Evolutionary conservation across 805 yeast genomes (phyloP), one percentile per base, ranked within the genome.

Genomic region (Ogataea salicorniae): DNA sequence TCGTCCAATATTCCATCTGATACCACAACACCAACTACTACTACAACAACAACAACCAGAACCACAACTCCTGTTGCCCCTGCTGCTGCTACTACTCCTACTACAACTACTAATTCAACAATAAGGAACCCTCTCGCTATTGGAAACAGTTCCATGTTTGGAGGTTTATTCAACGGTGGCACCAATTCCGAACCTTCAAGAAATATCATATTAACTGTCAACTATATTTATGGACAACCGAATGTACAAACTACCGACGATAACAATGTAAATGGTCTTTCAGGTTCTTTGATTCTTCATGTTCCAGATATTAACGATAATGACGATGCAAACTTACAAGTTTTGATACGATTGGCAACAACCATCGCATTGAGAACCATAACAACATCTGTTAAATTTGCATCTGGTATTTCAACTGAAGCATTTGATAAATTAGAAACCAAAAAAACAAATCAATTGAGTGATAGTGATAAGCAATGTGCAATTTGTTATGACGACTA

Each of bases 341-440:
- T 77, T 34, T 71, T 84, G 46, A 77, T 85, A 13, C 70, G 83
- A 26, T 65, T 84, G 47, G 89, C 90, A 2, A 83, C 91, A 0
- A 80, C 81, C 23, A 74, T 84, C 63, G 90, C 90, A 1, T 72
- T 83, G 61, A 69, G 83, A 37, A 80, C 87, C 15, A 77, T 84
- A 35, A 72, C 79, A 4, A 73, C 76, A 18, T 72, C 76, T 37
- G 67, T 75, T 31, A 70, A 74, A 47, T 72, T 71, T 46, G 69
- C 73, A 17, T 70, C 74, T 35, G 87, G 88, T 9, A 70, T 83
- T 4, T 68, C 83, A 0, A 62, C 71, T 20, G 76, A 76, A 23
- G 70, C 69, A 33, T 83, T 84, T 64, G 76, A 76, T 33, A 66
- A 70, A 6, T 72, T 83, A 46, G 77, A 79, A 6, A 58, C 69